phyloP scores from a whole-genome alignment of 1,284 basidiomycete genomes.

The Naganishia sp. region DNA sequence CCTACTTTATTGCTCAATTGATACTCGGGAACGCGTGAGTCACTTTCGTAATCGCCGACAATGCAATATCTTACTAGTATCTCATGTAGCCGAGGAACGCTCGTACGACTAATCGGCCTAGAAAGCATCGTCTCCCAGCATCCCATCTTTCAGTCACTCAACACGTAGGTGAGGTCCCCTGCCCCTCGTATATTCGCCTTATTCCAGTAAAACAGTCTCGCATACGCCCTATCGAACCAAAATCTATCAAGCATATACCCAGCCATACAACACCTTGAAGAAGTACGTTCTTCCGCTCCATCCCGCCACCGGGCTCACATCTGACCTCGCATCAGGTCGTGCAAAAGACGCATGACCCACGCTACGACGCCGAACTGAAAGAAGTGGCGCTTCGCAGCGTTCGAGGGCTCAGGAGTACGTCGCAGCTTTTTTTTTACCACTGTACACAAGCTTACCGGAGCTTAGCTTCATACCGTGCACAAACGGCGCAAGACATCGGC shows the following conservation, averaged over 20 bases:
- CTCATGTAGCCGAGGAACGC: not conserved
- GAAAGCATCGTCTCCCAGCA: slow-evolving; percentile 26
- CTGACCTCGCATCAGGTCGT: slow-evolving; percentile 1
- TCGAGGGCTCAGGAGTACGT: not conserved
- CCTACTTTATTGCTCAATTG: slow-evolving; percentile 12
- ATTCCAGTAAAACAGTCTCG: not conserved
- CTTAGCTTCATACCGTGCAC: not conserved
- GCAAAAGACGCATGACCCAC: slow-evolving; percentile 6
- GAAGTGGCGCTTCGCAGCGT: slow-evolving; percentile 1
- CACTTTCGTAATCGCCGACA: too few relatives aligned
- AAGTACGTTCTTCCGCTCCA: not conserved
- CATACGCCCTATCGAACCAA: slow-evolving; percentile 10
- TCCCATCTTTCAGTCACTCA: slow-evolving; percentile 16
- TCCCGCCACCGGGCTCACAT: not conserved
- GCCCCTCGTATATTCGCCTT: not conserved
- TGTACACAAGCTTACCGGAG: not conserved
- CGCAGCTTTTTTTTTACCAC: not conserved
- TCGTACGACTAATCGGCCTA: not conserved
- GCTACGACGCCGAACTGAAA: slow-evolving; percentile 16
- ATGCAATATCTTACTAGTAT: not conserved
- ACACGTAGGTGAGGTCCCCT: not conserved
- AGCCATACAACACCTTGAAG: slow-evolving; percentile 10
- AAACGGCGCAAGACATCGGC: slow-evolving; percentile 1
- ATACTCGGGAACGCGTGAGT: slow-evolving; percentile 13
- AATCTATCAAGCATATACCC: slow-evolving; percentile 9